Base-by-base conservation (phyloP, 176 grass and related monocot genomes). In the Olyra latifolia region DNA sequence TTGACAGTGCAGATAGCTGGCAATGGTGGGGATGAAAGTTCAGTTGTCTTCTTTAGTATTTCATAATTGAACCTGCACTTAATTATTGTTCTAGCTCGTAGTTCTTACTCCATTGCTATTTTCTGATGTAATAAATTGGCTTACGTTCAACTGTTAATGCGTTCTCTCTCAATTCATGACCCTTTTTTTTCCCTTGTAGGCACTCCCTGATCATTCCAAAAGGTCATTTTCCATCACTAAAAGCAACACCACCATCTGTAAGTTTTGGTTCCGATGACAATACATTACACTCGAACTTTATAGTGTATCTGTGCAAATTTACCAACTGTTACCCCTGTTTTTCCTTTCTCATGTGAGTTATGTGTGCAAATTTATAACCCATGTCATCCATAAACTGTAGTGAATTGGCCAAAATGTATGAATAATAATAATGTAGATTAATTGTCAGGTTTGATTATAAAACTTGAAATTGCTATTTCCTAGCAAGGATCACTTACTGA, bases 161-260 rank as follows among this genome's bases (percentile, higher is more conserved):
- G 16, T 20, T 47, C 62, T n/a, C n/a, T n/a, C n/a, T n/a, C n/a
- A n/a, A n/a, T n/a, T n/a, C n/a, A n/a, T n/a, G n/a, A n/a, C n/a
- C n/a, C n/a, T n/a, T n/a, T n/a, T n/a, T n/a, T n/a, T 68, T 60
- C 20, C 61, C 12, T 52, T 78, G 56, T 56, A 93, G 91, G 80
- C 88, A 97, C 81, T 90, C 91, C 32, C 86, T 93, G 46, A 80
- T 97, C 79, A 91, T 97, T 91, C 91, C 94, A 77, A 97, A 97
- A 83, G 65, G 65, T 42, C 94, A 97, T 85, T 91, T 84, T 74
- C 83, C 86, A 69, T 89, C 91, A 39, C 38, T 97, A 22, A 80
- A 87, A 50, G 84, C 80, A 78, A 97, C 94, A 76, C 86, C 94
- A 67, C 84, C 91, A 73, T 32, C 88, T 80, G 94, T 97, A 87